phyloP scores from a whole-genome alignment of 177 flowering plant species.

The Telopea speciosissima region DNA sequence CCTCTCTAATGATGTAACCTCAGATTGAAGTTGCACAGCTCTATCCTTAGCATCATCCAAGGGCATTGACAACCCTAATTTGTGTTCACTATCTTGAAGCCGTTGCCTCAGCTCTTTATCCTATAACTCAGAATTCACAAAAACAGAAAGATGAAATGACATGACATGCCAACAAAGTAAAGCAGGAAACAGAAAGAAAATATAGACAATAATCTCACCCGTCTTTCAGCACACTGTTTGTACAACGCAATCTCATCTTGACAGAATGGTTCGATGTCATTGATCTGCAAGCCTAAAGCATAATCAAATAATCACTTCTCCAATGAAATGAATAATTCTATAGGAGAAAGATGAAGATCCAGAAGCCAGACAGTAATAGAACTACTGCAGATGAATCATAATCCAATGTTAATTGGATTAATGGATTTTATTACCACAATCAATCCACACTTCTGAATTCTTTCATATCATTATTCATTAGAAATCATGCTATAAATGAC shows the following conservation, averaged over 20 bases:
- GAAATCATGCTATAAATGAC: neutral
- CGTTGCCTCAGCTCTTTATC: slow-evolving; percentile 66
- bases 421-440: neutral
- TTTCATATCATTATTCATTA: neutral
- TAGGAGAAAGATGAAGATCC: neutral
- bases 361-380: neutral
- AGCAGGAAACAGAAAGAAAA: neutral
- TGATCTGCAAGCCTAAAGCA: slow-evolving; percentile 74
- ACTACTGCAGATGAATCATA: neutral
- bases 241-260: slow-evolving; percentile 90
- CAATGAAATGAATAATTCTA: neutral
- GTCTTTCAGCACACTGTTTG: slow-evolving; percentile 70
- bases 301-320: neutral
- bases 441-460: neutral
- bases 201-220: slow-evolving; percentile 44
- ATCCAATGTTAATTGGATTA: neutral
- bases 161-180: neutral
- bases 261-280: slow-evolving; percentile 91
- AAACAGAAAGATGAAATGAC: neutral
- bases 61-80: slow-evolving; percentile 88
- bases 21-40: slow-evolving; percentile 64
- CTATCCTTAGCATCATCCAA: slow-evolving; percentile 65
- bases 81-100: slow-evolving; percentile 78
- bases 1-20: slow-evolving; percentile 72
- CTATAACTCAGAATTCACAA: slow-evolving; percentile 29